Conservation (phyloP, 345 rosid genomes). For the Kernera saxatilis region DNA sequence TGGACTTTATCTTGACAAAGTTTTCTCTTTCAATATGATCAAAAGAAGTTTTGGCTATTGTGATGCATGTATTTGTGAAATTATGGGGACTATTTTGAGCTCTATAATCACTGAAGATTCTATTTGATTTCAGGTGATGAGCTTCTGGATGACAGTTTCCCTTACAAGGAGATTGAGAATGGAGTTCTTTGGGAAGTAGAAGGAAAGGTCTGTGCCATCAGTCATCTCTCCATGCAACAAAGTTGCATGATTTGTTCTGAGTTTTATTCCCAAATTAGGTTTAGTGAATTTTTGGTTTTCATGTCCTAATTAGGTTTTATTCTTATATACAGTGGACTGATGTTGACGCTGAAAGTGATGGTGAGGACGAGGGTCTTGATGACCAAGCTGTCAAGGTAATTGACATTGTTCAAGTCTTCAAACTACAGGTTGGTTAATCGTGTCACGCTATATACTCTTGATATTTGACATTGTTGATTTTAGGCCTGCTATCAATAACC, state of each 20-base stretch:
- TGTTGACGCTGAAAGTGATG: slow-evolving; percentile 81
- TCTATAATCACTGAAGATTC: background rate
- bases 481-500: too few relatives aligned
- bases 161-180: slow-evolving; percentile 70
- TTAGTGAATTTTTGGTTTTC: background rate
- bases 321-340: slow-evolving; percentile 65
- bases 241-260: background rate
- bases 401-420: slow-evolving; percentile 95
- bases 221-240: background rate
- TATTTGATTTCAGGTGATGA: slow-evolving; percentile 54
- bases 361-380: slow-evolving; percentile 86
- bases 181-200: slow-evolving; percentile 89
- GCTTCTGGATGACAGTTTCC: slow-evolving; percentile 93
- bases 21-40: too few relatives aligned
- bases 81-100: too few relatives aligned
- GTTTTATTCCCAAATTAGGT: too few relatives aligned
- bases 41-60: too few relatives aligned
- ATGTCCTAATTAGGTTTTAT: background rate
- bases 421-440: slow-evolving; percentile 70
- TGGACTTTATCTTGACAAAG: background rate
- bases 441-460: background rate
- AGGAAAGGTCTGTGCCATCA: slow-evolving; percentile 57
- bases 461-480: background rate
- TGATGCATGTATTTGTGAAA: too few relatives aligned
- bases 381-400: slow-evolving; percentile 75